A percentile compares a stretch with the other conserved stretches of the same genome.
phyloP scores from a whole-genome alignment of 768 basidiomycete species.

The Pleurotus citrinopileatus region DNA sequence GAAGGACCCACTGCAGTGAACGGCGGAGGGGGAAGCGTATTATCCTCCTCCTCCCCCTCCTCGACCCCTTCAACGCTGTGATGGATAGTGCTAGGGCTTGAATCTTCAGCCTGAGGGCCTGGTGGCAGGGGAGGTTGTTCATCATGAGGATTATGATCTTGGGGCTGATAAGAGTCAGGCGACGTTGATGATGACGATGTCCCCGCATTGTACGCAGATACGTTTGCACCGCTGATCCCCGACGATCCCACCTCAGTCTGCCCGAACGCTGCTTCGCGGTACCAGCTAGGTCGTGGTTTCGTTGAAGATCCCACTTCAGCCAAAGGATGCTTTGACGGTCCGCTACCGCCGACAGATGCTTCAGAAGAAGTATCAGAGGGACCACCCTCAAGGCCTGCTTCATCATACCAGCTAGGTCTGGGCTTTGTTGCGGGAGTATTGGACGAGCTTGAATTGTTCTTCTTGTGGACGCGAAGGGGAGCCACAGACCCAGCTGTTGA shows the following conservation, averaged over 20 bases:
- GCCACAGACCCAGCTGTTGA: conserved; percentile 17
- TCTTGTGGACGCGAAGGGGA: conserved; percentile 36
- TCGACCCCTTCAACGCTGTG: conserved; percentile 12
- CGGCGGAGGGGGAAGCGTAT: conserved; percentile 33
- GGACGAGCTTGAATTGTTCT: conserved; percentile 9
- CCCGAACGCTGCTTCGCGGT: conserved; percentile 23
- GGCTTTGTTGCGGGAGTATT: conserved; percentile 14
- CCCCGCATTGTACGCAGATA: background rate
- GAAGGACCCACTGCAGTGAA: conserved; percentile 33
- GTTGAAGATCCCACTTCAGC: conserved; percentile 1
- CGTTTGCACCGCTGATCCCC: conserved; percentile 3
- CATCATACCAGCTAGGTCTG: conserved; percentile 17
- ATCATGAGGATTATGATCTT: no score
- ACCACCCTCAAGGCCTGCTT: conserved; percentile 21
- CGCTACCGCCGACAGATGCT: background rate
- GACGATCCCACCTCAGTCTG: background rate
- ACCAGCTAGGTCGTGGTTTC: conserved; percentile 19
- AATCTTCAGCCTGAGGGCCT: background rate
- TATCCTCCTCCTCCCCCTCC: conserved; percentile 22
- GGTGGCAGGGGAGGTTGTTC: background rate
- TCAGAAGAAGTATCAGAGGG: background rate
- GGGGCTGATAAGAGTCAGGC: background rate
- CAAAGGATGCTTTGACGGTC: background rate
- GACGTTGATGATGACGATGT: background rate
- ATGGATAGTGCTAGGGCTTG: conserved; percentile 2